Base-by-base conservation (phyloP, 23 red algal genomes). In the Chondrus crispus region DNA sequence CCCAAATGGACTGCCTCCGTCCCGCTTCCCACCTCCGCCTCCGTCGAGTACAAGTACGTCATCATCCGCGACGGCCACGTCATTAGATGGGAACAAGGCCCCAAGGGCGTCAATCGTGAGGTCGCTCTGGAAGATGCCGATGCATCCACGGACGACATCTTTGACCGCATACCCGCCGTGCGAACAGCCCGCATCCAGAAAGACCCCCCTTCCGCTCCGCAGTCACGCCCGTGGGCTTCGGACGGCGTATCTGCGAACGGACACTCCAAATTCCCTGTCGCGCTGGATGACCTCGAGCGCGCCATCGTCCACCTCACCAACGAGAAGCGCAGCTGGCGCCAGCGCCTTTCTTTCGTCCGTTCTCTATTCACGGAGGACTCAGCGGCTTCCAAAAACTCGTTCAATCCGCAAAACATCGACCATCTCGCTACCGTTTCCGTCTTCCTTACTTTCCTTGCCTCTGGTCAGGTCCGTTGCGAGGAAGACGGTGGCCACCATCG, bases 401-500 rank as follows among this genome's bases (percentile, higher is more conserved):
- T 96, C 73, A 35, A 96, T 49, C 62, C 87, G 16, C 49, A 48
- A 24, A 66, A 62, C 26, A 80, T 96, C 33, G 82, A 85, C 35
- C 40, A 80, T 10, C 80, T 96, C 8, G 94, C 80, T 19, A 96
- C 45, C n/a, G 46, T 96, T 72, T 82, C 88, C 46, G 50, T 79
- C 8, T 96, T 86, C 77, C 78, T 96, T 11, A 91, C 94, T 45
- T 96, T 96, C 60, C 88, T 96, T 43, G 85, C 81, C 28, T 91
- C 51, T 8, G 86, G 86, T 33, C 94, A 96, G 55, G 74, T 96
- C 40, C 72, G 51, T 8, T 96, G 94, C 51, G 76, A 91, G 32
- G 94, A 96, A 79, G 94, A 96, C 36, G 86, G 86, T 24, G 82
- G 83, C 8, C 94, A 96, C 77, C 80, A 96, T 26, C 78, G 94